phyloP scores from a whole-genome alignment of 1,284 basidiomycete genomes.

The Ustilago loliicola region DNA sequence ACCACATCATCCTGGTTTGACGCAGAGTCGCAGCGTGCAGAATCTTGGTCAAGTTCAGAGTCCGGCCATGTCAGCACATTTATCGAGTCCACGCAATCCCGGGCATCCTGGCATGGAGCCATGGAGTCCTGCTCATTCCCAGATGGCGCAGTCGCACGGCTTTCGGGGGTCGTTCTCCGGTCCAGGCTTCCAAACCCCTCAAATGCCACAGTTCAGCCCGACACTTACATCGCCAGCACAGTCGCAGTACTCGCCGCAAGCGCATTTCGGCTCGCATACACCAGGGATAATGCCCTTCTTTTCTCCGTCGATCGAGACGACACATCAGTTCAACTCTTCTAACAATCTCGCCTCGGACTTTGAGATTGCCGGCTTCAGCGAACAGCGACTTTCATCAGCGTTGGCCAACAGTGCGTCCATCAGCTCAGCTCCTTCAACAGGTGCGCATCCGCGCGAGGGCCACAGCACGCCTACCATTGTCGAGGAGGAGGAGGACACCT shows the following conservation, averaged over 20 bases:
- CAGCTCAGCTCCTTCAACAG: constrained; percentile 27
- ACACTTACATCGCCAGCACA: constrained; percentile 47
- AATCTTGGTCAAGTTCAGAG: constrained; percentile 39
- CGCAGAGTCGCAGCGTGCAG: constrained; percentile 49
- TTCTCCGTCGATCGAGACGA: constrained; percentile 37
- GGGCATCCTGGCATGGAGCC: constrained; percentile 31
- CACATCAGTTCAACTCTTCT: constrained; percentile 33
- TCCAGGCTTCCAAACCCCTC: constrained; percentile 46
- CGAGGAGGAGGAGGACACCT: constrained; percentile 59
- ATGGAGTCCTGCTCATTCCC: constrained; percentile 40
- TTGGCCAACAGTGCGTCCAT: constrained; percentile 55
- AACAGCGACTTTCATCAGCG: constrained; percentile 57
- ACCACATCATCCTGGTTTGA: constrained; percentile 26
- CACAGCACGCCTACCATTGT: constrained; percentile 64
- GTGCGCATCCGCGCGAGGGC: constrained; percentile 42
- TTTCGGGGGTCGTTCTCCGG: constrained; percentile 36
- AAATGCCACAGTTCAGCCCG: constrained; percentile 50
- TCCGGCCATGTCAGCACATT: constrained; percentile 26
- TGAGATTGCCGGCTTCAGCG: constrained; percentile 52
- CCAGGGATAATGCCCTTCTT: constrained; percentile 41
- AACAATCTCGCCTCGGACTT: constrained; percentile 32
- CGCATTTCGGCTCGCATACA: constrained; percentile 40
- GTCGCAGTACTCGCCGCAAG: constrained; percentile 53
- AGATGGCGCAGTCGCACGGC: constrained; percentile 33
- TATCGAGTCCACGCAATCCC: constrained; percentile 35